Evolutionary conservation across 1,284 basidiomycete genomes (phyloP), one percentile per base, ranked within the genome.

Genomic region (Cystobasidium slooffiae): DNA sequence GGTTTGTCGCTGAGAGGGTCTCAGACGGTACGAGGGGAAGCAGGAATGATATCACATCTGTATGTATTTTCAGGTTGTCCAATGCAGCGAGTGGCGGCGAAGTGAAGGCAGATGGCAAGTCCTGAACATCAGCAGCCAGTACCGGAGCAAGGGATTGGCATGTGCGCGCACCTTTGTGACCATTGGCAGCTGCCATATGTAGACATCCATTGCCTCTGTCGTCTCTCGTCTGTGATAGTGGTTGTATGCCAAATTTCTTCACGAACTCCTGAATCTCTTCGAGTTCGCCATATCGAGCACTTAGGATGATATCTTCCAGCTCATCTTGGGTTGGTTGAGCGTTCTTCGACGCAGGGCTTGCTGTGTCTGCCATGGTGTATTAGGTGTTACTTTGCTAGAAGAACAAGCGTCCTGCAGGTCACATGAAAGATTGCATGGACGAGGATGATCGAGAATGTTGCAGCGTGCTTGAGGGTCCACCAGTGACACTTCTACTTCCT

Each of bases 171-270:
- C 80, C 78, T 24, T 53, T 41, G 62, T 81, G 80, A 9, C 80
- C 80, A 43, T 81, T 81, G 5, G 79, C 80, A 41, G 77, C 78
- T 6, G 78, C 78, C 78, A 81, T 76, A 61, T 81, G 80, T 67
- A 81, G 62, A 22, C 77, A 75, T 44, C 78, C 78, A 68, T 80
- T 80, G 16, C 80, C 80, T n/a, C 69, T 52, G 24, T 81, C 80
- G 64, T 81, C 80, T 41, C 52, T 58, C 16, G 78, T 75, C 22
- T 77, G 58, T 0, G 68, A 72, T 12, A 81, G 49, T 41, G 72
- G 70, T 10, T 63, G n/a, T 20, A 65, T 43, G 5, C 80, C 80
- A 67, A 78, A 81, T 41, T 56, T 62, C n/a, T 65, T 41, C 6
- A 77, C 72, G 64, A 81, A 81, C 0, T 69, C 56, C 62, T 76